These are phyloP conservation scores for Penicillium crystallinum DNA, from an alignment of 495 filamentous ascomycete genomes.

Conservation along the genomic window DNA sequence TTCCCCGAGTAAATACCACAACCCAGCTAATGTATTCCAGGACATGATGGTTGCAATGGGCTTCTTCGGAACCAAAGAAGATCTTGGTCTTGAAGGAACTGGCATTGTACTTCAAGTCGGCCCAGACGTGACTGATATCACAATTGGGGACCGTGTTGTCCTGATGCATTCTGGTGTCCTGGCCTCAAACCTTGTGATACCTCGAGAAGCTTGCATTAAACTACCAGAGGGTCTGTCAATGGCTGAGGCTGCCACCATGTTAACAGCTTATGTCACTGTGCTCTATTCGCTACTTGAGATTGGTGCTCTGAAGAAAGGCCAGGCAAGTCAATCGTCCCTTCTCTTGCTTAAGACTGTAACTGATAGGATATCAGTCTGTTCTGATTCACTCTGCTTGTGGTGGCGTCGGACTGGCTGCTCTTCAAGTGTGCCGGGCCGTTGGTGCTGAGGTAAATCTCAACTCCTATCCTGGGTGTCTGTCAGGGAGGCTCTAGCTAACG, in stretches of 20 bases:
- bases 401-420: constrained; percentile 23
- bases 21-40: neutral
- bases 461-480: neutral
- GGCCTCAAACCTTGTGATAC: neutral
- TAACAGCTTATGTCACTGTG: constrained; percentile 23
- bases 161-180: constrained; percentile 7
- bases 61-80: constrained; percentile 5
- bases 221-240: constrained; percentile 26
- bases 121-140: constrained; percentile 25
- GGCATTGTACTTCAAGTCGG: constrained; percentile 6
- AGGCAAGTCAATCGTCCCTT: constrained; percentile 5
- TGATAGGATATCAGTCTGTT: constrained; percentile 6
- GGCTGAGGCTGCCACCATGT: constrained; percentile 27
- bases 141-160: constrained; percentile 37
- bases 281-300: constrained; percentile 20
- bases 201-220: constrained; percentile 10
- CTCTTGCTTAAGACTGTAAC: neutral
- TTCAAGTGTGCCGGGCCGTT: constrained; percentile 16
- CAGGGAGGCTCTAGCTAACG: neutral
- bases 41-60: constrained; percentile 23
- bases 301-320: constrained; percentile 14
- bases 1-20: no score
- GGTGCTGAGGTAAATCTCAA: constrained; percentile 9
- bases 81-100: constrained; percentile 7
- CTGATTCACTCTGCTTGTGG: constrained; percentile 27